Evolutionary conservation across 139 green algal species (phyloP), one percentile per base, ranked within the genome.

Genomic region (Nannochloris sp.): DNA sequence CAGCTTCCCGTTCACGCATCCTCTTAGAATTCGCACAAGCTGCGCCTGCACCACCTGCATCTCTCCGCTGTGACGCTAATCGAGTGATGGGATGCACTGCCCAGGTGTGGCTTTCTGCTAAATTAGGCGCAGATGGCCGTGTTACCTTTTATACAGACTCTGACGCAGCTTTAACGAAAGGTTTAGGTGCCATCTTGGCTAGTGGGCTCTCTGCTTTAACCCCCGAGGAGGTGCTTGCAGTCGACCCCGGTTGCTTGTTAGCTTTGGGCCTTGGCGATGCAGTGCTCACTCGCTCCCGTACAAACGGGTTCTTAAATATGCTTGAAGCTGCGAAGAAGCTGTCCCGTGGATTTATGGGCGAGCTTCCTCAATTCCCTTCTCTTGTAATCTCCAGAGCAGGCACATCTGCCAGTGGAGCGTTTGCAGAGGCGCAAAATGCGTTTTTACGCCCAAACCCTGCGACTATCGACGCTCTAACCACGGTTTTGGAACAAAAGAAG

Each of bases 1-100:
- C 66, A 3, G 75, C 75, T 58, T 56, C 74, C 65, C 67, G 70
- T 2, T 70, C 71, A 13, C 68, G 67, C 57, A 60, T 81, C 62
- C 74, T 95, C 36, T 51, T 92, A 6, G 31, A 75, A 24, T 79
- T 73, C 24, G 80, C 70, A 2, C 46, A 55, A 27, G 23, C 4
- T n/a, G 45, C 88, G 35, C 55, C 75, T 0, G 25, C 56, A 0
- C 71, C 89, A 34, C 59, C 77, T 13, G 74, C 78, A 13, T 54
- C 54, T 0, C 54, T 73, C 1, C 65, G 65, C 53, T 68, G 60
- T 15, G 38, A 72, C 4, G 70, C 75, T 14, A 93, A 95, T 62
- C 76, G 90, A 12, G 89, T 98, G 12, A 95, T 98, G 84, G 92
- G 92, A 24, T 98, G 92, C 78, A 89, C 91, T 3, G 68, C 90